Percentiles rank a stretch among this genome's conserved stretches.
Conservation (phyloP, 345 rosid genomes). For the Streptanthus diversifolius region DNA sequence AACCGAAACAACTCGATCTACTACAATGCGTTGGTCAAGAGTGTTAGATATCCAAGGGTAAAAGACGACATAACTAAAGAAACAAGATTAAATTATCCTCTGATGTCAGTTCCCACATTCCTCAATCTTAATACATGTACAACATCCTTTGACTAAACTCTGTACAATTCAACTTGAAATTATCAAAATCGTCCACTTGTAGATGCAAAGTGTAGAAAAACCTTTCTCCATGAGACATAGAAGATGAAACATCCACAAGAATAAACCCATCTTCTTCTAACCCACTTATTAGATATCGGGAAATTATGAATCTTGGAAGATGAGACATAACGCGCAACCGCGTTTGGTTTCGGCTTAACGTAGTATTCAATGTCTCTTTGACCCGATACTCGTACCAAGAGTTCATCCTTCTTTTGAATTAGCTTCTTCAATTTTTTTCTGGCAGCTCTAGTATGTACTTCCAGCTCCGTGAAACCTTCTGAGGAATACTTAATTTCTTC, state of each 20-base stretch:
- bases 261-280: constrained; percentile 49
- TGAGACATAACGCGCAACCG: constrained; percentile 2
- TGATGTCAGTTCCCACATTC: constrained; percentile 14
- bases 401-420: constrained; percentile 42
- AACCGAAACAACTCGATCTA: constrained; percentile 8
- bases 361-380: constrained; percentile 21
- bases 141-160: constrained; percentile 39
- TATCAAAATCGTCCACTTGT: constrained; percentile 42
- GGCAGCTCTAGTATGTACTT: constrained; percentile 56
- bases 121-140: constrained; percentile 32
- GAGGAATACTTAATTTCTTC: constrained; percentile 54
- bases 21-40: constrained; percentile 2
- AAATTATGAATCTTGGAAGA: constrained; percentile 26
- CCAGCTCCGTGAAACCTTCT: constrained; percentile 40
- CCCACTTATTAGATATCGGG: constrained; percentile 35
- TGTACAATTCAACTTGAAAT: constrained; percentile 18
- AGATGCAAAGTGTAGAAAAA: constrained; percentile 53
- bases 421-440: constrained; percentile 40
- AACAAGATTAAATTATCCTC: neutral
- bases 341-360: constrained; percentile 22
- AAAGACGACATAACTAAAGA: neutral
- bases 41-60: neutral
- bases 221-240: constrained; percentile 46
- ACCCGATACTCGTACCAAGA: constrained; percentile 33
- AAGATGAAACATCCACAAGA: constrained; percentile 53